Evolutionary conservation across 129 eudicot species (phyloP).

Genomic region (Centella asiatica): DNA sequence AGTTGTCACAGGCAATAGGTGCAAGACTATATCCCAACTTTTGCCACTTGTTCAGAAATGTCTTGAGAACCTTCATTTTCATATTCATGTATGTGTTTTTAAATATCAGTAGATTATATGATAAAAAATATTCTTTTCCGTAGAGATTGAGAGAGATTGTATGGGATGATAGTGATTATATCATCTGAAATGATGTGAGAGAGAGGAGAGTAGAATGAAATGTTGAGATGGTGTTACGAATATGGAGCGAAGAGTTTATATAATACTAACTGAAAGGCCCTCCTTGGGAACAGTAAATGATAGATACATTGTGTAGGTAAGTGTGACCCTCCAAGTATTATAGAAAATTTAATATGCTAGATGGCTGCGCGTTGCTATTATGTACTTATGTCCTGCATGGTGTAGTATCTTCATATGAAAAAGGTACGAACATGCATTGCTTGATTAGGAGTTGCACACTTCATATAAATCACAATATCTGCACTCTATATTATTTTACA

Average conservation of each 20-base stretch:
- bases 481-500: slow-evolving; percentile 22
- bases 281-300: slow-evolving; percentile 18
- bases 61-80: slow-evolving; percentile 33
- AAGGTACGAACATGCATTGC: slow-evolving; percentile 56
- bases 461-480: background rate
- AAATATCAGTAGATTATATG: background rate
- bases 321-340: slow-evolving; percentile 15
- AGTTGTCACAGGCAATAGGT: slow-evolving; percentile 34
- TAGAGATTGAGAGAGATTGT: background rate
- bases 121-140: background rate
- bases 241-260: slow-evolving; percentile 14
- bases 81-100: slow-evolving; percentile 17
- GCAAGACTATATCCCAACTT: slow-evolving; percentile 30
- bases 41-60: slow-evolving; percentile 43
- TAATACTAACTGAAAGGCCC: slow-evolving; percentile 15
- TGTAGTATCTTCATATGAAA: slow-evolving; percentile 31
- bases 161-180: background rate
- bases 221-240: slow-evolving; percentile 26
- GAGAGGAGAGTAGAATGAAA: slow-evolving; percentile 8
- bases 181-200: background rate
- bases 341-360: slow-evolving; percentile 18
- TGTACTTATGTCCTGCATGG: slow-evolving; percentile 17
- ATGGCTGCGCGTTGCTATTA: slow-evolving; percentile 33
- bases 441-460: slow-evolving; percentile 19
- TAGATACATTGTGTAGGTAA: slow-evolving; percentile 10